Evolutionary conservation across 768 basidiomycete species (phyloP), one percentile per base, ranked within the genome.

Genomic region (Kwoniella sp.): DNA sequence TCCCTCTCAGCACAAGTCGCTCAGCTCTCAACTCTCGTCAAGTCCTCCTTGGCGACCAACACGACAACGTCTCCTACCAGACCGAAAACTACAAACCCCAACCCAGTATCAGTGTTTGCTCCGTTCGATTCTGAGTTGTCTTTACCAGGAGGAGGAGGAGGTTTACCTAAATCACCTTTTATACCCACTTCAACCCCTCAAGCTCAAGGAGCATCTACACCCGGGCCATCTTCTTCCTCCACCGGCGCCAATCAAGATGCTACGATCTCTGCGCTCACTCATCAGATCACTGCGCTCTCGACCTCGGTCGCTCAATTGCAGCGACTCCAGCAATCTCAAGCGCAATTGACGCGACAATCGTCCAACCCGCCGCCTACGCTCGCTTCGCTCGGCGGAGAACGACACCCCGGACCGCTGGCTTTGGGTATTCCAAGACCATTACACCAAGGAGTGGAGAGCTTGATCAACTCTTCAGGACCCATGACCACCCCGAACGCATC

Each of bases 251-350:
- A 52, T 17, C 51, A 64, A 22, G 59, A 59, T n/a, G n/a, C 58
- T 17, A 49, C 51, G 21, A 63, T 80, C 13, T 44, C 70, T 12
- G 70, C 66, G 46, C 64, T 80, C 1, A 70, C 74, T 9, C 69
- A 72, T 22, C 79, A 80, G 63, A 74, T 80, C 33, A 60, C 77
- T 1, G 77, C 77, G 1, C 60, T 80, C 0, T 77, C 75, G 12
- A 68, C 79, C 19, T 70, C 68, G 22, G 77, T 80, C 2, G 74
- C 77, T n/a, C 79, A 80, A 58, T 55, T 80, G n/a, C 79, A 80
- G 49, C 56, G 74, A n/a, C 60, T 80, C 37, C 79, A 79, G 40
- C 70, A 72, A 55, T 62, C 69, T 2, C 70, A 72, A 30, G 47
- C 27, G 26, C 67, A 50, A 56, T 26, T 55, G 21, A 46, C 33